phyloP scores from a whole-genome alignment of 139 green algal genomes.

The Chlamydomonas incerta region DNA sequence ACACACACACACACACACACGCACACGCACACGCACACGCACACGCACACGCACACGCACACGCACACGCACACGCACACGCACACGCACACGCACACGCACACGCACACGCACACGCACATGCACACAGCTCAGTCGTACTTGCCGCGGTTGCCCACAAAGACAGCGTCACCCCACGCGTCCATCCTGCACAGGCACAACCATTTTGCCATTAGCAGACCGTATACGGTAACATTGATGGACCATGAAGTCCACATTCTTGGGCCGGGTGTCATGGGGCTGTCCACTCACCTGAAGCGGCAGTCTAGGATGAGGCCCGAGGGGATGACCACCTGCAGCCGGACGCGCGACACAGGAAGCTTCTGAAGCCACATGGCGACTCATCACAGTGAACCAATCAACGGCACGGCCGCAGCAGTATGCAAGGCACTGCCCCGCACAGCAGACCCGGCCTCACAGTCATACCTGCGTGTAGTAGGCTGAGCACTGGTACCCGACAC shows the following conservation, averaged over 20 bases:
- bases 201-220: neutral
- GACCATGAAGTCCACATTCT: neutral
- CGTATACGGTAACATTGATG: no score
- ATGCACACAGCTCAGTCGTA: neutral
- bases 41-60: no score
- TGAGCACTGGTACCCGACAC: conserved; percentile 85
- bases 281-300: conserved; percentile 8
- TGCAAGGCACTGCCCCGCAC: neutral
- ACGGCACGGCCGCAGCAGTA: neutral
- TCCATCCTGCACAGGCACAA: conserved; percentile 6
- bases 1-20: no score
- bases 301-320: conserved; percentile 22
- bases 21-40: no score
- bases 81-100: no score
- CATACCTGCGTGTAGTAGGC: conserved; percentile 65
- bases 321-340: conserved; percentile 32
- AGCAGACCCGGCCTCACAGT: neutral
- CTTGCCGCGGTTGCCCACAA: neutral
- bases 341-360: no score
- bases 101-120: no score
- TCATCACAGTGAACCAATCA: neutral
- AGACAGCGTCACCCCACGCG: conserved; percentile 24
- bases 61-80: no score
- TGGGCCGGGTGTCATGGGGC: no score
- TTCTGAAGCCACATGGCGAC: no score